These are phyloP conservation scores for Senna tora DNA, from an alignment of 306 rosid species.

Conservation along the genomic window DNA sequence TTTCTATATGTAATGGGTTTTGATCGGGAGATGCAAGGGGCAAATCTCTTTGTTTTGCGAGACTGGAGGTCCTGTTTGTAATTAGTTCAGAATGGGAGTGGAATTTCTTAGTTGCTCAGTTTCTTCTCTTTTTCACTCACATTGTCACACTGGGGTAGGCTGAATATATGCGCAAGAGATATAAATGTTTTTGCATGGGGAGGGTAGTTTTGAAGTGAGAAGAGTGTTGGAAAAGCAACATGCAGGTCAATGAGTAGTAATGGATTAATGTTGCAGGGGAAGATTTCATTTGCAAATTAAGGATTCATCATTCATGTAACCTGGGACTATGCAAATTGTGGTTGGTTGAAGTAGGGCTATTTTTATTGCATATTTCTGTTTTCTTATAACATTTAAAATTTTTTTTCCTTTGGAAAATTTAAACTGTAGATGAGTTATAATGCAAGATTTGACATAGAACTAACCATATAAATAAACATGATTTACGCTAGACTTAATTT, in stretches of 20 bases:
- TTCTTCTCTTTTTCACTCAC: not conserved
- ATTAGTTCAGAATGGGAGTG: not conserved
- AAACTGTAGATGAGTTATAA: conserved; percentile 10
- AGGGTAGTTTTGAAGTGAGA: not conserved
- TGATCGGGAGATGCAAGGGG: not conserved
- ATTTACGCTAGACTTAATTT: conserved; percentile 6
- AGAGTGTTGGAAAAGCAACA: conserved; percentile 3
- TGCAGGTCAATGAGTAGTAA: conserved; percentile 37
- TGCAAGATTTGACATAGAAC: conserved; percentile 28
- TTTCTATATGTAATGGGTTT: not conserved
- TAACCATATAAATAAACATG: conserved; percentile 21
- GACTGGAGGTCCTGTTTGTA: not conserved
- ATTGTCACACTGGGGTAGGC: not conserved
- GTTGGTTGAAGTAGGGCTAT: not conserved
- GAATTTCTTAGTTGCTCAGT: not conserved
- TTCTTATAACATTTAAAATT: not conserved
- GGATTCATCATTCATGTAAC: conserved; percentile 17
- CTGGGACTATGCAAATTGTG: not conserved
- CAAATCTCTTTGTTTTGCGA: not conserved
- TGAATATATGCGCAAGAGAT: not conserved
- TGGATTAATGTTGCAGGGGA: not conserved
- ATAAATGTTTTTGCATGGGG: not conserved
- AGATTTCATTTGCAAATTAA: conserved; percentile 20
- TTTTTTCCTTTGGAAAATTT: conserved; percentile 2
- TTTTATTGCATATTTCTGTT: conserved; percentile 26